Evolutionary conservation across 148 eudicot genomes (phyloP).

Genomic region (Agrostemma githago): DNA sequence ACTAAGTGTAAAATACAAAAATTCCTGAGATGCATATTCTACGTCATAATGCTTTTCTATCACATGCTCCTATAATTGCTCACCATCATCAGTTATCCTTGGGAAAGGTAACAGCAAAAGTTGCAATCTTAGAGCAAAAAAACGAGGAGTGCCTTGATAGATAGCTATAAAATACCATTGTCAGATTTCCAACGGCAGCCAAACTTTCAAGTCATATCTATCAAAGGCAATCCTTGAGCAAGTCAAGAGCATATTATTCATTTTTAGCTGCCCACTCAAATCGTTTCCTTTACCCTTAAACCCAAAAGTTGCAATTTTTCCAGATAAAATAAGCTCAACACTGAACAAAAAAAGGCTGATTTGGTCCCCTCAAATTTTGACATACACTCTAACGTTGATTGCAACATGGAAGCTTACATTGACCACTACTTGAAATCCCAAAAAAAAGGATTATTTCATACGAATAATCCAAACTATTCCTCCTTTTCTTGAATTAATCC

Average conservation of each 20-base stretch:
- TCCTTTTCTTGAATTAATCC: no score
- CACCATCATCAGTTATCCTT: neutral
- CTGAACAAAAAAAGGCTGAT: no score
- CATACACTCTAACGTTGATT: neutral
- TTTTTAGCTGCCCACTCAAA: neutral
- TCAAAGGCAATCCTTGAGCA: neutral
- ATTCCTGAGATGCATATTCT: neutral
- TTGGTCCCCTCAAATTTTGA: neutral
- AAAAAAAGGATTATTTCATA: no score
- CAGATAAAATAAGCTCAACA: neutral
- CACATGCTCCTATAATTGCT: neutral
- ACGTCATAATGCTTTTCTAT: neutral
- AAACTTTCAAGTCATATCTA: conserved; percentile 2
- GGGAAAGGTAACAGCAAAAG: neutral
- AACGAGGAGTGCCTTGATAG: neutral
- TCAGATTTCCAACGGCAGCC: no score
- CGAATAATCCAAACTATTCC: no score
- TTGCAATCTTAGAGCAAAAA: neutral
- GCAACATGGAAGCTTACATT: neutral
- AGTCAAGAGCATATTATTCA: neutral
- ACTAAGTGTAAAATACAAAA: neutral
- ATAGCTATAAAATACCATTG: neutral
- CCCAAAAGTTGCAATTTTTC: neutral
- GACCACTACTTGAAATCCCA: neutral
- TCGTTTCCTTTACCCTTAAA: no score